Base-by-base conservation (phyloP, 2,329 filamentous ascomycete species). In the Monilinia aucupariae region DNA sequence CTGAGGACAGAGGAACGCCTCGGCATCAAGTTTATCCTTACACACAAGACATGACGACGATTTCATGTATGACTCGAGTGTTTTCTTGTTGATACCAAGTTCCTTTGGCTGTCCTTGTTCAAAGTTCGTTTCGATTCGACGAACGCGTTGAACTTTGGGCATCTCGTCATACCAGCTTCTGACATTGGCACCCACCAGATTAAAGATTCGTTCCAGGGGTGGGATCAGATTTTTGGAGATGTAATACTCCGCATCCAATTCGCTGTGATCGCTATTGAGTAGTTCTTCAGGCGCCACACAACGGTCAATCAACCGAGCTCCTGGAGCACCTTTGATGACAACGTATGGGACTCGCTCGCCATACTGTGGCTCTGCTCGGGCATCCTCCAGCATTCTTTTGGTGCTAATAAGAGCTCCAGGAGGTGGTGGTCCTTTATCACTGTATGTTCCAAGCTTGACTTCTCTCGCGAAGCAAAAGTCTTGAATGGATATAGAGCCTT, bases 381-480 rank as follows among this genome's bases (percentile, higher is more conserved):
- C 88, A 73, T 99, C 96, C 66, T 87, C 84, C 15, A 94, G 81
- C 91, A 97, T 96, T 58, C 86, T 85, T 69, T 86, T 89, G 0
- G 92, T 89, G 62, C 91, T 92, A 70, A 99, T 91, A 54, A 96
- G 80, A 0, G 92, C 96, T 1, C 94, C 94, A 0, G 94, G 89
- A 0, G 94, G 93, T 2, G 90, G 86, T 2, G 85, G 84, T 0
- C 89, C 90, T 69, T 86, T 87, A 66, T 92, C 89, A 54, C 88
- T 89, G 76, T 99, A 99, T 0, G 87, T 92, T 17, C 93, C 92
- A 1, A 97, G 80, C 68, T 89, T 91, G 62, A 99, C 93, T 77
- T 97, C 94, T 74, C 86, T 87, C 0, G 93, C 92, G 73, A 97
- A 97, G 75, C 92, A 96, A 75, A 99, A 97, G 75, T 99, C 94